Conservation (phyloP, 108 stramenopile species). For the Skeletonema menzelii region DNA sequence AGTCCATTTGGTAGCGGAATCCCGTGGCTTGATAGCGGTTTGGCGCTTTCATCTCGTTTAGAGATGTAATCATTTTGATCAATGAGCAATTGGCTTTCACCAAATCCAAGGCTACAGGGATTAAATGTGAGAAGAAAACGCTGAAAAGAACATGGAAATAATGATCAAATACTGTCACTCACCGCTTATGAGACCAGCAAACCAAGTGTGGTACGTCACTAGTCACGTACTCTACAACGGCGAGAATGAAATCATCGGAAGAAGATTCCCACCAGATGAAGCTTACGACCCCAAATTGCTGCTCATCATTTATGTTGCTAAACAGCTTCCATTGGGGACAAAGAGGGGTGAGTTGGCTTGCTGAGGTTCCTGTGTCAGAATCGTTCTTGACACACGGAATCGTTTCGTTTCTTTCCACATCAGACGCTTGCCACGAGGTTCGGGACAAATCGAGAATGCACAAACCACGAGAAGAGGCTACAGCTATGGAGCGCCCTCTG, state of each 20-base stretch:
- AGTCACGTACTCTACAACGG: conserved; percentile 29
- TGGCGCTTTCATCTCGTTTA: neutral
- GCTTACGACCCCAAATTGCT: conserved; percentile 24
- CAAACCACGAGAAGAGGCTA: conserved; percentile 39
- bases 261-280: conserved; percentile 42
- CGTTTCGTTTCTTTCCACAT: neutral
- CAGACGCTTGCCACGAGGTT: neutral
- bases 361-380: neutral
- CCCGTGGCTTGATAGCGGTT: conserved; percentile 5
- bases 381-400: neutral
- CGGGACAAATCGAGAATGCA: conserved; percentile 40
- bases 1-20: conserved; percentile 25
- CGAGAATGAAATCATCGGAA: conserved; percentile 34
- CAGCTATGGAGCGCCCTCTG: conserved; percentile 35
- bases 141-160: neutral
- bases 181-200: conserved; percentile 38
- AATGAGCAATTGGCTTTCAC: conserved; percentile 21
- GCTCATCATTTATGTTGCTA: conserved; percentile 40
- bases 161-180: neutral
- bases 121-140: neutral
- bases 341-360: neutral
- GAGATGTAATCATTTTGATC: conserved; percentile 1
- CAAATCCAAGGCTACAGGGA: conserved; percentile 32
- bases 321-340: conserved; percentile 39
- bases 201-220: conserved; percentile 20